Base-by-base conservation (phyloP, 2,329 filamentous ascomycete genomes). In the Endoconidiophora polonica region DNA sequence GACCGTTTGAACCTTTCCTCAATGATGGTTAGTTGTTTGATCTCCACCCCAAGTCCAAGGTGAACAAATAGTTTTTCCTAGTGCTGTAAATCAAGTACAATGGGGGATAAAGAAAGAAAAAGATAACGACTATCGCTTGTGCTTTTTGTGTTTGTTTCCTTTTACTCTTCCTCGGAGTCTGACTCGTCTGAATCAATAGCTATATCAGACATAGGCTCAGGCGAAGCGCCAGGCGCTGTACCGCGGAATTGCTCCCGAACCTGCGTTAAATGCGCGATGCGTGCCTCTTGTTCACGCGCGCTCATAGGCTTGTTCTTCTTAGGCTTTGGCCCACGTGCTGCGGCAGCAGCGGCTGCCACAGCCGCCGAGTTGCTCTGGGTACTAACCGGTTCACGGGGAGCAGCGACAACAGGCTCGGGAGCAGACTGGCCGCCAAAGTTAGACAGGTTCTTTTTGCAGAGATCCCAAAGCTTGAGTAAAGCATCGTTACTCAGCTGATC, bases 241-340 rank as follows among this genome's bases (percentile, higher is more conserved):
- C 50, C 42, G n/a, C 53, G 54, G 50, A 56, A 56, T 39, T 56
- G 54, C 40, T 66, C 66, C 38, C 75, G 64, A 54, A 77, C 69
- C 53, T 71, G 69, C 56, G 73, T 70, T 44, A 84, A 68, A 58
- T 74, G 68, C 24, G 71, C 68, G 57, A 84, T 82, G 50, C 74
- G 76, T 23, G 72, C 70, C 57, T 83, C 78, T 61, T 84, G 80
- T 62, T 84, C 79, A 20, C 68, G 66, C 55, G 80, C 81, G 60
- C 74, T 79, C 80, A 84, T 84, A 1, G 80, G 80, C 68, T 84
- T 84, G 63, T 84, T 83, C 69, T 82, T 82, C 66, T 79, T 79
- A 48, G 74, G 75, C 62, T 78, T 77, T 55, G 65, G 67, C 22
- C 63, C 62, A 41, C 62, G 60, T 46, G 61, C 54, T 0, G 60